Base-by-base conservation (phyloP, 2,329 filamentous ascomycete genomes). In the Periconia sp. region DNA sequence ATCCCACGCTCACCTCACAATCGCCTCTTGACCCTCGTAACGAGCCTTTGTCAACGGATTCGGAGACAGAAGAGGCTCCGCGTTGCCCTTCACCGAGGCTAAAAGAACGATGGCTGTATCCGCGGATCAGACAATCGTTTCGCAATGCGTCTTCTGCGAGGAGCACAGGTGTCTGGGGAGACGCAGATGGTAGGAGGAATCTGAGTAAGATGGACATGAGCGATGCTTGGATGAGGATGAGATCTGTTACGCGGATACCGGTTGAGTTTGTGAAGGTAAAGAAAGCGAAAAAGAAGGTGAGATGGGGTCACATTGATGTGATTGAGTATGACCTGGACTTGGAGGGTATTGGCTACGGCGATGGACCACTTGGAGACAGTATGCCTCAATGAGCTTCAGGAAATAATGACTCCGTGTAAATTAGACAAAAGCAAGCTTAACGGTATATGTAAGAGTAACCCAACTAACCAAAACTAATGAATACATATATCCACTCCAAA, bases 141-240 rank as follows among this genome's bases (percentile, higher is more conserved):
- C 31, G 6, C 31, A n/a, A 21, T 21, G 31, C 15, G 16, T n/a
- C 15, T 12, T 34, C 31, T 5, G 31, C 13, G 12, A 26, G 22
- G 17, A 23, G 17, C 23, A 19, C 3, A 13, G 18, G 40, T 8
- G 18, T 22, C n/a, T n/a, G n/a, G 19, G 7, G 15, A 3, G 15
- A 23, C n/a, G 36, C n/a, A 30, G 11, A 13, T 6, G 19, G 4
- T 17, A n/a, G n/a, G 16, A 30, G 18, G 19, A 18, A 19, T 19
- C 15, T 46, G 7, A 46, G 43, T 4, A 43, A 28, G 22, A n/a
- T 16, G 16, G 25, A 52, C 28, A 48, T 43, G 51, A 38, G 49
- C n/a, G 49, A 57, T 35, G 54, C 46, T 18, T 57, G 51, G 54
- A 18, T 25, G 19, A 22, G 44, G 11, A 51, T 57, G 36, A 32